Conservation (phyloP, 2,329 filamentous ascomycete genomes). For the Penicillium italicum region DNA sequence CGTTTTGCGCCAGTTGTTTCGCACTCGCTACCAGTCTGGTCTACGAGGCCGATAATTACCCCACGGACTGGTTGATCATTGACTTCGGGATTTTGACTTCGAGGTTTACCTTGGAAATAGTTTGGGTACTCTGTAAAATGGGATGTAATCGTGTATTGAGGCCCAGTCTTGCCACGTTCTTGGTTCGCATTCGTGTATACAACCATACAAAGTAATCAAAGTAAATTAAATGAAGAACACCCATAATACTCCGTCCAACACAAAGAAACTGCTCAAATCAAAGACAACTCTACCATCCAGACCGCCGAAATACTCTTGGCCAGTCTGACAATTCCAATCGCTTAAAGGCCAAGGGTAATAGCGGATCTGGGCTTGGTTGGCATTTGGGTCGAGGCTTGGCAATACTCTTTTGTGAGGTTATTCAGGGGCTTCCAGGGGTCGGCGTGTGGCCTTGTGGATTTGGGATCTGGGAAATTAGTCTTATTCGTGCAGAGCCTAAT, state of each 20-base stretch:
- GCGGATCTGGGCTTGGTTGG: conserved; percentile 16
- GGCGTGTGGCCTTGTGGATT: neutral
- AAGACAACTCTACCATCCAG: conserved; percentile 13
- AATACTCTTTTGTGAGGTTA: conserved; percentile 17
- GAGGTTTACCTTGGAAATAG: neutral
- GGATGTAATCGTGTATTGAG: neutral
- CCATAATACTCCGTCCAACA: neutral
- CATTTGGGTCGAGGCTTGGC: conserved; percentile 15
- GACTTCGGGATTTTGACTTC: neutral
- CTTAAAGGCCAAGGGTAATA: conserved; percentile 10
- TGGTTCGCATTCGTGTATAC: neutral
- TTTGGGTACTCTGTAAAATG: neutral
- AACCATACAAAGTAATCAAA: too few species aligned
- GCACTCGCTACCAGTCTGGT: neutral
- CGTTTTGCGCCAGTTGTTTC: neutral
- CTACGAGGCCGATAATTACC: neutral
- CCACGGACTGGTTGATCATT: neutral
- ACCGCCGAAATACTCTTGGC: conserved; percentile 8
- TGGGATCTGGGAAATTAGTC: neutral
- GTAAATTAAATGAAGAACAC: neutral
- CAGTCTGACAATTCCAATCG: conserved; percentile 5
- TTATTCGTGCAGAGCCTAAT: neutral
- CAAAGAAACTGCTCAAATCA: neutral
- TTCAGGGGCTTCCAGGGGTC: conserved; percentile 12
- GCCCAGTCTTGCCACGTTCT: neutral